Conservation (phyloP, 164 flowering plant genomes). For the Santalum album region DNA sequence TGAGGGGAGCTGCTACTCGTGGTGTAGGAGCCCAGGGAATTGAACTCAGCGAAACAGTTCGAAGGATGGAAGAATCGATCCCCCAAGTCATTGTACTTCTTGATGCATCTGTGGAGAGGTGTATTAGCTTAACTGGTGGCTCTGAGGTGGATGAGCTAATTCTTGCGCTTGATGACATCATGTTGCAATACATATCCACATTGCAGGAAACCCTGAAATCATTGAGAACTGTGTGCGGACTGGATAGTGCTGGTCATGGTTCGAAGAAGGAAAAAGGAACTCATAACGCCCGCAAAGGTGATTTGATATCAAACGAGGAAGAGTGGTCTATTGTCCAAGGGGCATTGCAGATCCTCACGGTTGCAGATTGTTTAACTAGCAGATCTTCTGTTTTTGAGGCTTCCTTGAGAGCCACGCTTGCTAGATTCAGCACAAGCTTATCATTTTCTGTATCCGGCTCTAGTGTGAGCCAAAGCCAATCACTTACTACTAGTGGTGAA, state of each 20-base stretch:
- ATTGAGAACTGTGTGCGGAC: conserved; percentile 79
- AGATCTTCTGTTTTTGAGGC: conserved; percentile 98
- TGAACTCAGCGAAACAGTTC: conserved; percentile 96
- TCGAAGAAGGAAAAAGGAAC: conserved; percentile 67
- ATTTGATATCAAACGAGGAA: conserved; percentile 77
- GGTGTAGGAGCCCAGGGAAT: conserved; percentile 95
- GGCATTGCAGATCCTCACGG: conserved; percentile 92
- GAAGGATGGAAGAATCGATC: conserved; percentile 98
- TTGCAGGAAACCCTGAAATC: conserved; percentile 89
- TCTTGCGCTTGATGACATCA: conserved; percentile 79
- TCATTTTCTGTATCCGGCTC: conserved; percentile 73
- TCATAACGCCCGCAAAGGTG: conserved; percentile 48
- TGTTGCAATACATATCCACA: conserved; percentile 78
- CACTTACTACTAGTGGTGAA: conserved; percentile 31
- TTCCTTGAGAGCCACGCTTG: conserved; percentile 84
- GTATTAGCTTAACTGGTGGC: conserved; percentile 95
- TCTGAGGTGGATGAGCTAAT: conserved; percentile 96
- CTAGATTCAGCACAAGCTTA: conserved; percentile 80
- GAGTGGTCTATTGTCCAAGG: conserved; percentile 99
- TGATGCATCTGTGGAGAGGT: conserved; percentile 96
- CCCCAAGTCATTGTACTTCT: conserved; percentile 90
- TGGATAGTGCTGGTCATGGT: conserved; percentile 43
- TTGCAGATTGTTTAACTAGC: conserved; percentile 89
- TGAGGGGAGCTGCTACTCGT: conserved; percentile 87
- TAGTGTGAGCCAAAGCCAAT: conserved; percentile 51